Conservation (phyloP, 2,329 filamentous ascomycete species). For the Penicillium oxalicum region DNA sequence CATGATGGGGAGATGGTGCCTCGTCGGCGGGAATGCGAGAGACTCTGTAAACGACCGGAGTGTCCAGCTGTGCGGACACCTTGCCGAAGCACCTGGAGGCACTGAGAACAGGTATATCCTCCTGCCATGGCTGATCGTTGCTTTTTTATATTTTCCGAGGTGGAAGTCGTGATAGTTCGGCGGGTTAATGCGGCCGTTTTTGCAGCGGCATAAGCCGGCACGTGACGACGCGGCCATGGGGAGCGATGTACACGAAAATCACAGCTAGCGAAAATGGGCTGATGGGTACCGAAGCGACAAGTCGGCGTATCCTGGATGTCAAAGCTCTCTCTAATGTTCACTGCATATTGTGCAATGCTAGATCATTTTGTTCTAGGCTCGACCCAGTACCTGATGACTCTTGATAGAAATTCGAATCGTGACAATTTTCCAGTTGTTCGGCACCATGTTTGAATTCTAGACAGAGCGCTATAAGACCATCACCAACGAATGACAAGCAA, state of each 20-base stretch:
- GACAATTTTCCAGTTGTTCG: too few species aligned
- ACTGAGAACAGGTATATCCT: conserved; percentile 38
- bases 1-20: conserved; percentile 20
- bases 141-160: neutral
- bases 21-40: conserved; percentile 22
- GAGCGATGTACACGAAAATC: neutral
- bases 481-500: too few species aligned
- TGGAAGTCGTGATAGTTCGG: conserved; percentile 7
- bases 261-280: neutral
- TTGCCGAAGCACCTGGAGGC: conserved; percentile 32
- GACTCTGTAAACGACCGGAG: conserved; percentile 19
- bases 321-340: too few species aligned
- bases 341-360: too few species aligned
- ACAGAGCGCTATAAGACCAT: too few species aligned
- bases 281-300: too few species aligned
- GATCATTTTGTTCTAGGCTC: too few species aligned
- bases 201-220: conserved; percentile 7
- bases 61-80: conserved; percentile 21
- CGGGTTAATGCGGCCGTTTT: conserved; percentile 9
- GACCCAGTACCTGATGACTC: too few species aligned
- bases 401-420: too few species aligned
- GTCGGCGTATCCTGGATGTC: too few species aligned
- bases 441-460: too few species aligned
- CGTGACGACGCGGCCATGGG: conserved; percentile 11
- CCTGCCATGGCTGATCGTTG: conserved; percentile 29